These are phyloP conservation scores for Oryza meyeriana DNA, from an alignment of 176 grass and related monocot species.

Conservation along the genomic window DNA sequence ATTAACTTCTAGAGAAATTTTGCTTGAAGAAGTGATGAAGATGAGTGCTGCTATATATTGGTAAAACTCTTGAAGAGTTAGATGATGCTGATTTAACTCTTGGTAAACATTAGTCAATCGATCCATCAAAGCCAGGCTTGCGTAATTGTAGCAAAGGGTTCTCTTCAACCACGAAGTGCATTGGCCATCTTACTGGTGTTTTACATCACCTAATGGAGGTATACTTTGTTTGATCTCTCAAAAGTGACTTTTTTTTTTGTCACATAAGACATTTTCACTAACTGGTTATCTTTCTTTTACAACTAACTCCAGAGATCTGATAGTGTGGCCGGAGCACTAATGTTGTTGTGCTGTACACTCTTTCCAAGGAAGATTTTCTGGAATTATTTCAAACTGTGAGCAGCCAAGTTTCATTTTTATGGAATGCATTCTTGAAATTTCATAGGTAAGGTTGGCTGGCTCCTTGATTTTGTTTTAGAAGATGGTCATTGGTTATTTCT, in stretches of 20 bases:
- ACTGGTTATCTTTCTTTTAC: slow-evolving; percentile 21
- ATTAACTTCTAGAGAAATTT: slow-evolving; percentile 65
- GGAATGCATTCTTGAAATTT: slow-evolving; percentile 90
- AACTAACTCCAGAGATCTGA: slow-evolving; percentile 66
- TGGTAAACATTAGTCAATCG: slow-evolving; percentile 71
- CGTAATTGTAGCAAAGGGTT: no score
- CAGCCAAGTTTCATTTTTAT: slow-evolving; percentile 72
- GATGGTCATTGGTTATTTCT: slow-evolving; percentile 5
- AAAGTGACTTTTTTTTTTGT: neutral
- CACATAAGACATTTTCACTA: slow-evolving; percentile 15
- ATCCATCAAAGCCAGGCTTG: no score
- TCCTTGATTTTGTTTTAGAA: slow-evolving; percentile 26
- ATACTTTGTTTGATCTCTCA: neutral
- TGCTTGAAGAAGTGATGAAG: slow-evolving; percentile 69
- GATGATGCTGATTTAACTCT: slow-evolving; percentile 51
- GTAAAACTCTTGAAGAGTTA: slow-evolving; percentile 58
- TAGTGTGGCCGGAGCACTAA: slow-evolving; percentile 42
- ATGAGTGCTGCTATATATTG: slow-evolving; percentile 68
- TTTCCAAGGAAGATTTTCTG: slow-evolving; percentile 73
- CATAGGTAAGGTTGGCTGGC: slow-evolving; percentile 52
- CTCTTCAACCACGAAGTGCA: slow-evolving; percentile 38
- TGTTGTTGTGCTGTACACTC: slow-evolving; percentile 59
- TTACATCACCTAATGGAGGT: slow-evolving; percentile 85
- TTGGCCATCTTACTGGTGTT: slow-evolving; percentile 51
- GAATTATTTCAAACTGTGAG: slow-evolving; percentile 72